Evolutionary conservation across 306 rosid species (phyloP), one percentile per base, ranked within the genome.

Genomic region (Spatholobus suberectus): DNA sequence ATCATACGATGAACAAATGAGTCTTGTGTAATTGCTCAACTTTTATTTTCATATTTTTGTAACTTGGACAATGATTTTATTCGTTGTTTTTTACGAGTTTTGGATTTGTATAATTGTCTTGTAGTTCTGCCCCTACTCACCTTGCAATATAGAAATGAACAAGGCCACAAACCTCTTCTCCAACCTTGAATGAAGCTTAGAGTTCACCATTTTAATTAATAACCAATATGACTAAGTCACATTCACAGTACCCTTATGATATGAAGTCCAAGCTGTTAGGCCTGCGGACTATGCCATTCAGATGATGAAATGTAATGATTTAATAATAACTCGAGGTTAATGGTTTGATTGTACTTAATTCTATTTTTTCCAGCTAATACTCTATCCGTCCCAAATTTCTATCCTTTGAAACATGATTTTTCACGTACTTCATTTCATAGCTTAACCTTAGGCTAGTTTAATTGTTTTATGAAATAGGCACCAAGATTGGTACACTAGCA

Each of bases 31-130:
- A 14, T 62, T 61, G 6, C 18, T 62, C 21, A 15, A 38, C 51
- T 40, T 68, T 40, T 5, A 4, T 68, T 40, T 67, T 68, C 73
- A 40, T 68, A 40, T 68, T 68, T 20, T 20, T 68, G 52, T 68
- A 40, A 68, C 73, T 4, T 68, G 0, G 35, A 40, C 32, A 68
- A 5, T 40, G 73, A 20, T 40, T 5, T 38, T 20, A 68, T 68
- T 35, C 72, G 26, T 66, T 66, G 27, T 66, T 34, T 68, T n/a
- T 68, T 9, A 18, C 40, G n/a, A 20, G 52, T 40, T 68, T 68
- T 68, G 32, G 51, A 40, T 68, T 5, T 20, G 32, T 68, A 18
- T 66, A 8, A 66, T 18, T 37, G 72, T 66, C 72, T 66, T 35
- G 17, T 37, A 7, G 15, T 66, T 66, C 26, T 63, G 23, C 23